Percentiles rank a stretch among this genome's conserved stretches.
These are phyloP conservation scores for Striga hermonthica DNA, from an alignment of 305 asterid species.

Conservation along the genomic window DNA sequence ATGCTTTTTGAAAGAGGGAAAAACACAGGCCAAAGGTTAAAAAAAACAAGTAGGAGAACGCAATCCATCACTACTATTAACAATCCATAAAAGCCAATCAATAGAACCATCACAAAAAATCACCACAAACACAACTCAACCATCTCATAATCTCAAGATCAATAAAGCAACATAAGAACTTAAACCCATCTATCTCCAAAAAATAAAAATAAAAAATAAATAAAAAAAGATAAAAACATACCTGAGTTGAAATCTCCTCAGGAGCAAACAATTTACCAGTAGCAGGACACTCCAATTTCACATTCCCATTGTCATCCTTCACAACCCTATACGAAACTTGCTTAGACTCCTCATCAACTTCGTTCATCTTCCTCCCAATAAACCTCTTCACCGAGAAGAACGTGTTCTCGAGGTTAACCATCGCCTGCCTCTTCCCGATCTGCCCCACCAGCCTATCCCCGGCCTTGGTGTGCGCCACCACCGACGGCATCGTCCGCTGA, in stretches of 20 bases:
- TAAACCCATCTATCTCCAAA: not conserved
- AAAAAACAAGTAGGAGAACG: not conserved
- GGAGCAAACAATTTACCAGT: constrained; percentile 66
- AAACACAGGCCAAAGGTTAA: too few species aligned
- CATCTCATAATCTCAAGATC: too few species aligned
- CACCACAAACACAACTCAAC: not conserved
- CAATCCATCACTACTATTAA: not conserved
- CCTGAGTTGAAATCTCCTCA: constrained; percentile 84
- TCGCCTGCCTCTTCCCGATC: not conserved
- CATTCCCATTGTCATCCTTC: constrained; percentile 67
- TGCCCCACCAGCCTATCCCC: not conserved
- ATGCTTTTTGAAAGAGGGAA: too few species aligned
- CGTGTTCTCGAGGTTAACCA: not conserved
- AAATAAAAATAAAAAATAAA: too few species aligned
- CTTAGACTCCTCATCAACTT: constrained; percentile 76
- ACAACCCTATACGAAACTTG: constrained; percentile 66
- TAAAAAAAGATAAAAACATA: constrained; percentile 14
- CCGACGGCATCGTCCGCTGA: not conserved
- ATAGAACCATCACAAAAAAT: not conserved
- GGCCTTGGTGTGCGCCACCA: not conserved
- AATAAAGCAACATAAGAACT: not conserved
- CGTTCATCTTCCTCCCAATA: constrained; percentile 35
- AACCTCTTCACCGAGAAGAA: too few species aligned
- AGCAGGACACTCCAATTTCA: constrained; percentile 72
- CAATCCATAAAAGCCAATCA: not conserved